These are phyloP conservation scores for Cytidiella melzeri DNA, from an alignment of 768 basidiomycete species.

Conservation along the genomic window DNA sequence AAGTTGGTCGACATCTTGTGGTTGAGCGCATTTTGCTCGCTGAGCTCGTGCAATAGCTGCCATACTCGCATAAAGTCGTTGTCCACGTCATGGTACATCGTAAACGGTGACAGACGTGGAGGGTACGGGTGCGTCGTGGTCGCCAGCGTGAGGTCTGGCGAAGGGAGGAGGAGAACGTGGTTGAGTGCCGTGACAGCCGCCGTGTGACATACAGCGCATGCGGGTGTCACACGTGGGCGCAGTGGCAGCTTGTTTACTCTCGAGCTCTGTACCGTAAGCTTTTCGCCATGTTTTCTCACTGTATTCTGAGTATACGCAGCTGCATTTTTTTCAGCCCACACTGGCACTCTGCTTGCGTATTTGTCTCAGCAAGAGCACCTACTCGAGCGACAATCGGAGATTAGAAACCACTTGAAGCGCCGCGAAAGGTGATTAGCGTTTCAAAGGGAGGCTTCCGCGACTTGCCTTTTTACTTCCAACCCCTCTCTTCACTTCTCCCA, in stretches of 20 bases:
- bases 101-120: conserved; percentile 2
- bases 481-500: background rate
- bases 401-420: background rate
- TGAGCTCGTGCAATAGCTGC: conserved; percentile 76
- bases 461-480: conserved; percentile 7
- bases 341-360: background rate
- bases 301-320: too few relatives aligned
- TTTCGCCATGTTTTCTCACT: too few relatives aligned
- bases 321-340: background rate
- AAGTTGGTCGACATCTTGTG: conserved; percentile 65
- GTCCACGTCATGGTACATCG: conserved; percentile 44
- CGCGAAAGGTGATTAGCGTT: conserved; percentile 12
- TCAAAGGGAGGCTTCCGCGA: conserved; percentile 5
- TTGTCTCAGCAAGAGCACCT: background rate
- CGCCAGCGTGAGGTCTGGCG: background rate
- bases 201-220: too few relatives aligned
- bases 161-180: conserved; percentile 1
- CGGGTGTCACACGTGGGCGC: too few relatives aligned
- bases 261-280: too few relatives aligned
- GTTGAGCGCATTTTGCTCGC: conserved; percentile 79
- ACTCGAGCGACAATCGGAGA: background rate
- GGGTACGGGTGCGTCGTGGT: background rate
- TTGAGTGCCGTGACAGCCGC: too few relatives aligned
- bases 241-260: too few relatives aligned
- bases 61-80: conserved; percentile 69